Conservation (phyloP, 1,284 basidiomycete genomes). For the Cutaneotrichosporon sp. region DNA sequence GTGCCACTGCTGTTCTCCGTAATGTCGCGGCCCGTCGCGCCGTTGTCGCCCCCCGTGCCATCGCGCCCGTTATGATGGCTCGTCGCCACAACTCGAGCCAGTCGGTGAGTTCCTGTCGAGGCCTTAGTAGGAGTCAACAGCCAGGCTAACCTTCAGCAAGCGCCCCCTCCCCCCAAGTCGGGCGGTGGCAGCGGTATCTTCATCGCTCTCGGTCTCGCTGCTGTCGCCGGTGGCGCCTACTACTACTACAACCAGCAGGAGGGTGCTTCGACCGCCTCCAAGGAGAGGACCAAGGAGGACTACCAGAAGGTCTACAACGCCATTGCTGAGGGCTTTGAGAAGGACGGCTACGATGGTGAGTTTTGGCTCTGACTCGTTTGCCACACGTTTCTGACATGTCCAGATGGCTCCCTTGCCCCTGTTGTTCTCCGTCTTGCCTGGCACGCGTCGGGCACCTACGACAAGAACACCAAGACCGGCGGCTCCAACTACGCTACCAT, state of each 20-base stretch:
- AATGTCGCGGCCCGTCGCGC: conserved; percentile 24
- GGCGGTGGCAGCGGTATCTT: conserved; percentile 24
- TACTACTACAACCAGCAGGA: conserved; percentile 43
- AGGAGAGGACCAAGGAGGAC: conserved; percentile 60
- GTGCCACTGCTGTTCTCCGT: conserved; percentile 33
- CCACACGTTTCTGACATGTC: not conserved
- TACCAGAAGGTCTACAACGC: conserved; percentile 91
- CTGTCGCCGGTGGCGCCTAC: conserved; percentile 43
- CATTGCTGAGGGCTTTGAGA: conserved; percentile 70
- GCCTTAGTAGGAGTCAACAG: not conserved
- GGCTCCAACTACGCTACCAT: conserved; percentile 91
- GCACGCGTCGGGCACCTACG: conserved; percentile 87
- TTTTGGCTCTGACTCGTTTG: conserved; percentile 6
- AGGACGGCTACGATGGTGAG: conserved; percentile 78
- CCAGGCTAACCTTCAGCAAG: conserved; percentile 15
- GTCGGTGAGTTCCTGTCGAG: conserved; percentile 22
- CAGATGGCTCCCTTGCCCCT: conserved; percentile 87
- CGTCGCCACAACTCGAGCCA: conserved; percentile 29
- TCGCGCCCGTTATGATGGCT: conserved; percentile 23
- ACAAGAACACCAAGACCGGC: conserved; percentile 78
- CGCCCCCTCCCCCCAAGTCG: conserved; percentile 32
- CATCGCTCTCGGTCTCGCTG: conserved; percentile 32
- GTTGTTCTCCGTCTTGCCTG: conserved; percentile 90
- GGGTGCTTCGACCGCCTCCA: conserved; percentile 52
- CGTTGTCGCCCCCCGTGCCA: conserved; percentile 9